These are phyloP conservation scores for Linderniella brevidens DNA, from an alignment of 257 asterid species.

Conservation along the genomic window DNA sequence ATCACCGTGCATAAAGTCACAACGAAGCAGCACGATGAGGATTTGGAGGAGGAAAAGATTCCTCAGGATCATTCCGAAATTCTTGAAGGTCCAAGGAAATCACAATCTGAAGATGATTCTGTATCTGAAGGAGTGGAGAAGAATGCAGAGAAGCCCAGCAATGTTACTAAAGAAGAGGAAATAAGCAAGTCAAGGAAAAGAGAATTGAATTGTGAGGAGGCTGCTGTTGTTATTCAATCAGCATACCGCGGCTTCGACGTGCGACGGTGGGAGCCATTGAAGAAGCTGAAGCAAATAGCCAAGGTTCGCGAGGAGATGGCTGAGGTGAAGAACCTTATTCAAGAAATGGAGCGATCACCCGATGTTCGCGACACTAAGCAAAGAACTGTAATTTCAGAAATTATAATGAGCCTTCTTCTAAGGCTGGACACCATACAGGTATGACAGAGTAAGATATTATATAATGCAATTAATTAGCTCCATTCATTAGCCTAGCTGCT, in stretches of 20 bases:
- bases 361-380: constrained; percentile 19
- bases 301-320: constrained; percentile 25
- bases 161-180: constrained; percentile 8
- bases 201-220: constrained; percentile 32
- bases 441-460: constrained; percentile 6
- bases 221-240: constrained; percentile 53
- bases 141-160: constrained; percentile 7
- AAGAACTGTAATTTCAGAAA: constrained; percentile 24
- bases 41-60: too few relatives aligned
- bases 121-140: constrained; percentile 11
- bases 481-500: not conserved
- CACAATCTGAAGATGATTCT: constrained; percentile 9
- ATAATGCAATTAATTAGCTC: not conserved
- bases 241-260: constrained; percentile 51
- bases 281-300: constrained; percentile 26
- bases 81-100: not conserved
- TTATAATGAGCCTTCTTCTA: constrained; percentile 48
- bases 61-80: too few relatives aligned
- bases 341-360: constrained; percentile 24
- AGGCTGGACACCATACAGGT: constrained; percentile 57
- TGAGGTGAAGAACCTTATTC: constrained; percentile 20
- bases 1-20: not conserved
- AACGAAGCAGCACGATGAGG: too few relatives aligned
- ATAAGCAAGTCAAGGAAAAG: constrained; percentile 8
- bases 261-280: constrained; percentile 48